A percentile compares a stretch with the other conserved stretches of the same genome.
Conservation (phyloP, 768 basidiomycete genomes). For the Lactifluus echinatus region DNA sequence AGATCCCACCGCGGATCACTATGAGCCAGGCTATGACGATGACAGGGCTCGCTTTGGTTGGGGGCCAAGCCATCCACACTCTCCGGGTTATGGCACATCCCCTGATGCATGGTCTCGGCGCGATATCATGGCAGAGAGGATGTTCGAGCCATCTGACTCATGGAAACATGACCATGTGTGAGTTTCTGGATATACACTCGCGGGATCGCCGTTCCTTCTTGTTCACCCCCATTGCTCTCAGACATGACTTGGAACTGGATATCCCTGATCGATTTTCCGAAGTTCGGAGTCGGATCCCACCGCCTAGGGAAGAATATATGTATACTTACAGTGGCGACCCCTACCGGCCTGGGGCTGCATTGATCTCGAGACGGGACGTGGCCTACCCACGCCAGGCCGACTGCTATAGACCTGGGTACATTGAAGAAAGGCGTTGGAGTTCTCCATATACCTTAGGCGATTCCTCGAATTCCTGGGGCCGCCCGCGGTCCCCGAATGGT, state of each 20-base stretch:
- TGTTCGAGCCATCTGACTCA: constrained; percentile 64
- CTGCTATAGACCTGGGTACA: constrained; percentile 44
- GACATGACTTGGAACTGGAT: constrained; percentile 7
- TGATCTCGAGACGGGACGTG: constrained; percentile 33
- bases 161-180: constrained; percentile 34
- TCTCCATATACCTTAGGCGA: constrained; percentile 28
- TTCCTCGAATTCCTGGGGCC: constrained; percentile 7
- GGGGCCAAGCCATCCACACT: constrained; percentile 16
- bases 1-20: constrained; percentile 12
- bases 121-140: constrained; percentile 39
- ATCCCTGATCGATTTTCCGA: constrained; percentile 16
- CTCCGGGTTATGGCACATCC: constrained; percentile 22
- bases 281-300: constrained; percentile 9
- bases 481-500: constrained; percentile 6
- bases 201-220: background rate
- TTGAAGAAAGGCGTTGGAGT: constrained; percentile 28
- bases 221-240: constrained; percentile 7
- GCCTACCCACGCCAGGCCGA: constrained; percentile 33
- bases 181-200: background rate
- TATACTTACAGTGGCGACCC: constrained; percentile 40
- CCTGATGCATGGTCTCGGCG: constrained; percentile 25
- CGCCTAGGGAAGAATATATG: constrained; percentile 27
- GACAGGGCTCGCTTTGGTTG: constrained; percentile 9
- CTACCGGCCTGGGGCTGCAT: constrained; percentile 33
- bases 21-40: constrained; percentile 5